A percentile compares a stretch with the other conserved stretches of the same genome.
phyloP scores from a whole-genome alignment of 1,284 basidiomycete genomes.

The Moniliophthora roreri region DNA sequence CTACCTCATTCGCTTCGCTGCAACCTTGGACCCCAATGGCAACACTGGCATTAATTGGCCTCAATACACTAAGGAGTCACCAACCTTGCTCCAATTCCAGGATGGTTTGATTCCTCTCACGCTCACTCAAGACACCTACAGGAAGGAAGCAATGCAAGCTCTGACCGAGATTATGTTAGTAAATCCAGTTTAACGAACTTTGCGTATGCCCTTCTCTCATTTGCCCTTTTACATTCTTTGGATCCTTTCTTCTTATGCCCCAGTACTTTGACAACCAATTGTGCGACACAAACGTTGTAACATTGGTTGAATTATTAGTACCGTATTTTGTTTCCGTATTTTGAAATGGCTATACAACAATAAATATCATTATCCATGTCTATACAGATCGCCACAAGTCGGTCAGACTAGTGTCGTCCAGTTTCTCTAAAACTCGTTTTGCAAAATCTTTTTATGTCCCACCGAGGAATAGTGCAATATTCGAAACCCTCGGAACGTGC shows the following conservation, averaged over 20 bases:
- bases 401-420: not conserved
- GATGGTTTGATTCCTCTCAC: constrained; percentile 36
- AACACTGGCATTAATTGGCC: constrained; percentile 46
- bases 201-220: too few relatives aligned
- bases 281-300: too few relatives aligned
- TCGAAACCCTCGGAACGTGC: constrained; percentile 59
- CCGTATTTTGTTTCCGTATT: too few relatives aligned
- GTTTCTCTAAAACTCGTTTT: constrained; percentile 33
- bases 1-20: constrained; percentile 41
- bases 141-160: constrained; percentile 39
- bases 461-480: constrained; percentile 62
- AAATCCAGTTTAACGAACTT: constrained; percentile 31
- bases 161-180: constrained; percentile 36
- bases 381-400: not conserved
- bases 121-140: constrained; percentile 42
- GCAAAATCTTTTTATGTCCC: constrained; percentile 46
- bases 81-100: constrained; percentile 43
- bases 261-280: too few relatives aligned
- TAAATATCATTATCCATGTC: not conserved
- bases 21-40: constrained; percentile 48
- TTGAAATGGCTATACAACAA: too few relatives aligned
- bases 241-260: too few relatives aligned
- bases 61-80: constrained; percentile 36
- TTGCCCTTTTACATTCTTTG: too few relatives aligned
- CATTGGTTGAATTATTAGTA: too few relatives aligned